These are phyloP conservation scores for Ophiostoma quercus DNA, from an alignment of 2,329 filamentous ascomycete genomes.

Conservation along the genomic window DNA sequence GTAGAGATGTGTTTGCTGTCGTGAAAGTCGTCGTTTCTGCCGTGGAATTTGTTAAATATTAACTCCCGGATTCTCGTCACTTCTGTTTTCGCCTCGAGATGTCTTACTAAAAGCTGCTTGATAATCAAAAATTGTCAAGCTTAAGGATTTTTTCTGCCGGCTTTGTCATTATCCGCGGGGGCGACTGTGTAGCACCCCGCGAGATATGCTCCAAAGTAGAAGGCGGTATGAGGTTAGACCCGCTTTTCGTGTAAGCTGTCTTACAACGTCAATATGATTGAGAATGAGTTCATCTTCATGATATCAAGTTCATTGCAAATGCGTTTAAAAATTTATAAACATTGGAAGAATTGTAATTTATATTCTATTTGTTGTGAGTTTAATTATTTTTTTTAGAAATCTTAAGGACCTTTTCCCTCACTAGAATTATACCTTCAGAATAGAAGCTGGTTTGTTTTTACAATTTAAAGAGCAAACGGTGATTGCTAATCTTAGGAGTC, in stretches of 20 bases:
- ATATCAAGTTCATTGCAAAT: no score
- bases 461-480: no score
- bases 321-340: no score
- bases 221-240: neutral
- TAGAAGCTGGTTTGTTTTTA: no score
- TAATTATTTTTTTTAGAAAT: no score
- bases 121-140: constrained; percentile 8
- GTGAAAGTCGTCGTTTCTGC: neutral
- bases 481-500: no score
- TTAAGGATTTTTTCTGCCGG: constrained; percentile 16
- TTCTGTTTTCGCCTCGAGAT: constrained; percentile 7
- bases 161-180: constrained; percentile 16
- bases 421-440: no score
- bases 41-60: neutral
- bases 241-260: constrained; percentile 10
- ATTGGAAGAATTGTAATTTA: no score
- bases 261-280: neutral
- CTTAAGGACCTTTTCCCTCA: no score
- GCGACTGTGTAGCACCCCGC: constrained; percentile 7
- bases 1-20: neutral
- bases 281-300: neutral
- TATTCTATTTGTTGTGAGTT: no score
- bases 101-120: constrained; percentile 7
- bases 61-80: neutral
- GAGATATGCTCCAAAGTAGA: neutral